A percentile compares a stretch with the other conserved stretches of the same genome.
Conservation (phyloP, 2,329 filamentous ascomycete genomes). For the Diaporthe eres region DNA sequence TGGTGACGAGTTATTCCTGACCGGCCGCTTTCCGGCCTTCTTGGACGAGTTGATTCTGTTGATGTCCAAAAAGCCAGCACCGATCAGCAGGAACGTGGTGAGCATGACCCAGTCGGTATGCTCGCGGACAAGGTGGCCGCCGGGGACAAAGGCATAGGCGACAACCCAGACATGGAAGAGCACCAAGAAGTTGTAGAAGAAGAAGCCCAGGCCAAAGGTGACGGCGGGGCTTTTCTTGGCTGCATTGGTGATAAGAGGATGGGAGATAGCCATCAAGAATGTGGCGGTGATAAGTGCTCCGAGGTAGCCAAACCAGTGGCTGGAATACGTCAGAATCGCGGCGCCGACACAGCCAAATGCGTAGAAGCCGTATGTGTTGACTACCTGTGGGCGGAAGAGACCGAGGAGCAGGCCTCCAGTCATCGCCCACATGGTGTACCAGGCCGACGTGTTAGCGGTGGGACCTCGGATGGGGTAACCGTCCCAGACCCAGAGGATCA, state of each 20-base stretch:
- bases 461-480: conserved; percentile 93
- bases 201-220: conserved; percentile 90
- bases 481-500: conserved; percentile 99
- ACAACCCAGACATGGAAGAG: conserved; percentile 99
- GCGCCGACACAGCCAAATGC: conserved; percentile 85
- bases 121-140: conserved; percentile 91
- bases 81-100: conserved; percentile 86
- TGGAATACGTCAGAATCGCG: conserved; percentile 80
- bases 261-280: conserved; percentile 86
- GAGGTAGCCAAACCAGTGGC: conserved; percentile 91
- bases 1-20: conserved; percentile 37
- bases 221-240: conserved; percentile 81
- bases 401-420: conserved; percentile 83
- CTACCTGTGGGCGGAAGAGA: conserved; percentile 78
- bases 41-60: conserved; percentile 63
- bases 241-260: conserved; percentile 82
- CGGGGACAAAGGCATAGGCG: conserved; percentile 97
- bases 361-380: conserved; percentile 84
- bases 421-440: conserved; percentile 90
- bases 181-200: conserved; percentile 93
- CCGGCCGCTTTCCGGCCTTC: conserved; percentile 52
- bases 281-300: conserved; percentile 82
- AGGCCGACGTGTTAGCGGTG: conserved; percentile 89
- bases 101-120: conserved; percentile 97
- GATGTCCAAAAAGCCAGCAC: conserved; percentile 85